Conservation (phyloP, 768 basidiomycete species). For the Naganishia onofrii region DNA sequence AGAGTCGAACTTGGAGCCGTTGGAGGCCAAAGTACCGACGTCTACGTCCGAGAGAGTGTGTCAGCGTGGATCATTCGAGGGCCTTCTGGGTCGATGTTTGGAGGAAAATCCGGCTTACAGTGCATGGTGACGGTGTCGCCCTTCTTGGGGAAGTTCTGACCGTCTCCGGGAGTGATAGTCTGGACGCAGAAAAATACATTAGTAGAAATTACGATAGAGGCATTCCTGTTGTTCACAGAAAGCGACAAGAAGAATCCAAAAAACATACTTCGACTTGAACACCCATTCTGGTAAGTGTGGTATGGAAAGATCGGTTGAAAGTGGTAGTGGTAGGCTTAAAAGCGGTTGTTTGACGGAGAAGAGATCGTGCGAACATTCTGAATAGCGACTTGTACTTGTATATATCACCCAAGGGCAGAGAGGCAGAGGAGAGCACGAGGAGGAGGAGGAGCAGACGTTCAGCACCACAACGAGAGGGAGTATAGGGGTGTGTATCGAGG, state of each 20-base stretch:
- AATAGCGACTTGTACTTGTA: not conserved
- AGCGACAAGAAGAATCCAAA: not conserved
- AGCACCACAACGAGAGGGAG: no score
- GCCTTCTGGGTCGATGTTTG: not conserved
- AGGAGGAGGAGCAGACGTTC: no score
- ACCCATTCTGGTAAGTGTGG: conserved; percentile 49
- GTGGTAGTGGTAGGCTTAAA: conserved; percentile 19
- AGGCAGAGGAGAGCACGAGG: no score
- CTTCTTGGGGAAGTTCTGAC: conserved; percentile 50
- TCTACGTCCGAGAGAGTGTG: conserved; percentile 33
- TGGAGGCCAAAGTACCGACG: conserved; percentile 50
- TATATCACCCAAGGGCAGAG: not conserved
- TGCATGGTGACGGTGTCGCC: conserved; percentile 50
- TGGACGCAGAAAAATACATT: no score
- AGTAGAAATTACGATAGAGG: no score
- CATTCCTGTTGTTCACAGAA: not conserved
- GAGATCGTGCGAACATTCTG: conserved; percentile 14
- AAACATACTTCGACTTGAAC: conserved; percentile 43
- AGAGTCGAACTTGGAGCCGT: conserved; percentile 53
- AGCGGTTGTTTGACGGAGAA: conserved; percentile 17
- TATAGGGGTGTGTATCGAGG: no score
- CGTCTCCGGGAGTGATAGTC: conserved; percentile 48
- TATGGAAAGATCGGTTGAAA: conserved; percentile 35
- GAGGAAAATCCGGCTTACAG: conserved; percentile 37
- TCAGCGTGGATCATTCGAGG: no score